These are phyloP conservation scores for Gyromitra esculenta DNA, from an alignment of 2,329 filamentous ascomycete species.

Conservation along the genomic window DNA sequence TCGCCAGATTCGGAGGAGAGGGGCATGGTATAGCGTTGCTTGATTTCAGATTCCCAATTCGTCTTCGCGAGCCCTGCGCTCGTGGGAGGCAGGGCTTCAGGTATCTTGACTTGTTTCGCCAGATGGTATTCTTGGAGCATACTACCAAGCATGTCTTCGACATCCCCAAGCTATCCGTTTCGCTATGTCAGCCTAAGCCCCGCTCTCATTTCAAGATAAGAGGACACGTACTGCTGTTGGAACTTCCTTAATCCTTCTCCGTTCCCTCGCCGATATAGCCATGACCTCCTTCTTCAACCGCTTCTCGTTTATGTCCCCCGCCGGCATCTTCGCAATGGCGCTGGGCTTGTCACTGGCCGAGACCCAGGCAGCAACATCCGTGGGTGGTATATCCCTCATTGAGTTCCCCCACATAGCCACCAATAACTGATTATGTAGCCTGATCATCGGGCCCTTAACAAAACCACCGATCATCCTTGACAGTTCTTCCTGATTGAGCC, in stretches of 20 bases:
- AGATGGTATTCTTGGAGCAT: conserved; percentile 53
- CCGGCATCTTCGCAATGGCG: conserved; percentile 70
- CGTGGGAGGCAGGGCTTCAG: conserved; percentile 53
- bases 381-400: conserved; percentile 74
- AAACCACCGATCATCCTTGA: conserved; percentile 70
- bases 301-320: conserved; percentile 72
- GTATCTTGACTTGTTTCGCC: conserved; percentile 56
- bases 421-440: conserved; percentile 75
- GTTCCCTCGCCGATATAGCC: conserved; percentile 73
- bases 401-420: conserved; percentile 75
- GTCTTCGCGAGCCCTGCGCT: conserved; percentile 54
- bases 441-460: conserved; percentile 70
- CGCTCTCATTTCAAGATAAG: not conserved
- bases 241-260: conserved; percentile 74
- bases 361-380: conserved; percentile 75
- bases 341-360: conserved; percentile 74
- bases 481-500: conserved; percentile 71
- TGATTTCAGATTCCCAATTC: conserved; percentile 73
- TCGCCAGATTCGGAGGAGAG: conserved; percentile 74
- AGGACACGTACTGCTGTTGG: conserved; percentile 51
- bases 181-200: conserved; percentile 18
- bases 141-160: conserved; percentile 60
- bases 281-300: conserved; percentile 75
- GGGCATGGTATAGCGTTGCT: conserved; percentile 72
- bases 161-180: conserved; percentile 45